Evolutionary conservation across 768 basidiomycete genomes (phyloP).

Genomic region (Favolaschia claudopus): DNA sequence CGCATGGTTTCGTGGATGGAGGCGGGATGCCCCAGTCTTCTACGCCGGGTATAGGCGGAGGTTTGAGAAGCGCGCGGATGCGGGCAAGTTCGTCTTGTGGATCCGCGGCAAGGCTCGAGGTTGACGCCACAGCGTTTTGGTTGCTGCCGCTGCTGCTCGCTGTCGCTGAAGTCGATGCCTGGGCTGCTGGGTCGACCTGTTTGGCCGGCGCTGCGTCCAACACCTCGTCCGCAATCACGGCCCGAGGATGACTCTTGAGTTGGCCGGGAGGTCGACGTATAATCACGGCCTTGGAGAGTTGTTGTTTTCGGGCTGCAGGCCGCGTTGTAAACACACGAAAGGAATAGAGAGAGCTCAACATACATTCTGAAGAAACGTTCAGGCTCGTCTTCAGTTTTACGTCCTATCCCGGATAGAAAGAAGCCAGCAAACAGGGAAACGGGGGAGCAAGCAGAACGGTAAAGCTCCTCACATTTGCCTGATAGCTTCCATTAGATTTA

Average conservation of each 20-base stretch:
- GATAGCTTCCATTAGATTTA: slow-evolving; percentile 32
- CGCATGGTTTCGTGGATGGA: slow-evolving; percentile 58
- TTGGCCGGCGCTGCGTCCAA: slow-evolving; percentile 26
- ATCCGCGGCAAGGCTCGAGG: slow-evolving; percentile 30
- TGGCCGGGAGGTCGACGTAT: slow-evolving; percentile 59
- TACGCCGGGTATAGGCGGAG: slow-evolving; percentile 68
- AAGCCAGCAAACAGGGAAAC: slow-evolving; percentile 75
- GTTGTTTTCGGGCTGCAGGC: slow-evolving; percentile 46
- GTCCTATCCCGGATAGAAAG: slow-evolving; percentile 72
- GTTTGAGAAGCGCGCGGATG: slow-evolving; percentile 64
- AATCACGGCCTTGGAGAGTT: slow-evolving; percentile 69
- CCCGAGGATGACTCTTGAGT: slow-evolving; percentile 57
- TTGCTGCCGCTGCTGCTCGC: slow-evolving; percentile 1
- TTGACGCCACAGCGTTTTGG: slow-evolving; percentile 27
- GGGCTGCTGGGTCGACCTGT: neutral
- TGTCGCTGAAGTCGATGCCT: slow-evolving; percentile 23
- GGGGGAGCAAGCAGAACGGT: slow-evolving; percentile 41
- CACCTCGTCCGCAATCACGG: slow-evolving; percentile 58
- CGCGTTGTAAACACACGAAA: neutral
- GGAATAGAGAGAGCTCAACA: slow-evolving; percentile 24
- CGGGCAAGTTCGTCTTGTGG: slow-evolving; percentile 57
- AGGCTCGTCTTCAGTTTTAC: slow-evolving; percentile 50
- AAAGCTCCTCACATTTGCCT: slow-evolving; percentile 70
- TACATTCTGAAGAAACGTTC: slow-evolving; percentile 52
- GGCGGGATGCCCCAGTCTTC: slow-evolving; percentile 83